Conservation (phyloP, 2,329 filamentous ascomycete species). For the Coniochaeta pulveracea region DNA sequence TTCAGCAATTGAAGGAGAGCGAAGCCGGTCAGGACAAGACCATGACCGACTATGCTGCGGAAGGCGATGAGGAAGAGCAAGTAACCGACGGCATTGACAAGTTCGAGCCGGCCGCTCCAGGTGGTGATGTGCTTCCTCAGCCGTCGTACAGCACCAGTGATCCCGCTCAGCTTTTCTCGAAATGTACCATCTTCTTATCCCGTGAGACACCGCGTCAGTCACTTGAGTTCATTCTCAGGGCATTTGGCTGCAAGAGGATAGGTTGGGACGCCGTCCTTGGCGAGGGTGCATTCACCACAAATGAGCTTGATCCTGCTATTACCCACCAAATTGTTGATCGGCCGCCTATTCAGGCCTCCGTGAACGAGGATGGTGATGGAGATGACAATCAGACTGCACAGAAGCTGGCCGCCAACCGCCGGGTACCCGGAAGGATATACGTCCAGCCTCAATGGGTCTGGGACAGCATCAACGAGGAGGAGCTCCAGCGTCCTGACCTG, state of each 20-base stretch:
- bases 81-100: slow-evolving; percentile 66
- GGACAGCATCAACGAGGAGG: slow-evolving; percentile 90
- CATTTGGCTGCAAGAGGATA: slow-evolving; percentile 91
- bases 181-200: slow-evolving; percentile 85
- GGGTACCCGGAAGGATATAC: slow-evolving; percentile 86
- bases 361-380: slow-evolving; percentile 33
- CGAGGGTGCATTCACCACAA: slow-evolving; percentile 81
- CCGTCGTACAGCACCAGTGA: slow-evolving; percentile 56
- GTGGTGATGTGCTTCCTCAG: slow-evolving; percentile 78
- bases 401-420: slow-evolving; percentile 49
- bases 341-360: slow-evolving; percentile 56
- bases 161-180: slow-evolving; percentile 68
- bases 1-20: slow-evolving; percentile 51
- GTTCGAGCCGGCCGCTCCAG: slow-evolving; percentile 74
- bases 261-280: slow-evolving; percentile 90
- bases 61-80: slow-evolving; percentile 32
- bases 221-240: slow-evolving; percentile 83
- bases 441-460: slow-evolving; percentile 98
- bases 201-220: slow-evolving; percentile 85
- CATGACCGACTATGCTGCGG: slow-evolving; percentile 27
- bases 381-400: slow-evolving; percentile 53
- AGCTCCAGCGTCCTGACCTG: slow-evolving; percentile 73
- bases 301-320: slow-evolving; percentile 78
- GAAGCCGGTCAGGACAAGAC: slow-evolving; percentile 27
- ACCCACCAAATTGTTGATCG: slow-evolving; percentile 96